These are phyloP conservation scores for Termitomyces sp. DNA, from an alignment of 768 basidiomycete genomes.

Conservation along the genomic window DNA sequence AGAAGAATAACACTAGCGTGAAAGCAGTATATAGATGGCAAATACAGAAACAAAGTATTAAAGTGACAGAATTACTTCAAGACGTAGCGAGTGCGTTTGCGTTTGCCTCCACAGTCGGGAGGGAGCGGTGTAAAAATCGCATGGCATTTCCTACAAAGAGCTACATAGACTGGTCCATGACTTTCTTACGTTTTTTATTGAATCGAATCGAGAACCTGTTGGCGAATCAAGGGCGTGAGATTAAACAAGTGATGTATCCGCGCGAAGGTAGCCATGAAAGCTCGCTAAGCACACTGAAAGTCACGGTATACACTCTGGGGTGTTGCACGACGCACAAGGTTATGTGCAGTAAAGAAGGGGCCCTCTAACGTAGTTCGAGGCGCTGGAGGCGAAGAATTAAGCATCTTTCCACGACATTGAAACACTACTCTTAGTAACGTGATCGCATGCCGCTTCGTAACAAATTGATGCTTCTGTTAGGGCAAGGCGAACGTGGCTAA, in stretches of 20 bases:
- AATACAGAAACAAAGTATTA: conserved; percentile 13
- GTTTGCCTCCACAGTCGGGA: not conserved
- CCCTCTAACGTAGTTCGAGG: not conserved
- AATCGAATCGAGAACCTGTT: not conserved
- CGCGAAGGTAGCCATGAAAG: not conserved
- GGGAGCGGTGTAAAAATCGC: not conserved
- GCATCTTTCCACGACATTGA: conserved; percentile 11
- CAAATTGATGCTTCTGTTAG: conserved; percentile 26
- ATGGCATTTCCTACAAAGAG: not conserved
- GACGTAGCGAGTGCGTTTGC: conserved; percentile 5
- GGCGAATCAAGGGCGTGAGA: conserved; percentile 10
- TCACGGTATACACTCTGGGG: not conserved
- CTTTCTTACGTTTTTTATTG: conserved; percentile 7
- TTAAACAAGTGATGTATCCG: conserved; percentile 14
- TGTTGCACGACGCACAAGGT: not conserved
- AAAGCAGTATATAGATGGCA: conserved; percentile 31
- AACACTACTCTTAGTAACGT: conserved; percentile 27
- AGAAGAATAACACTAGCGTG: conserved; percentile 51
- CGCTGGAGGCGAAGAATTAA: not conserved
- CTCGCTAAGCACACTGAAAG: not conserved
- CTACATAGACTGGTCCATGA: not conserved
- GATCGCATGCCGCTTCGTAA: conserved; percentile 24
- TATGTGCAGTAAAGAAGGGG: not conserved
- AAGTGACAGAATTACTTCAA: not conserved
- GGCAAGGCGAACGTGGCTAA: conserved; percentile 11